phyloP scores from a whole-genome alignment of 306 rosid genomes.

The Chamaecrista fasciculata region DNA sequence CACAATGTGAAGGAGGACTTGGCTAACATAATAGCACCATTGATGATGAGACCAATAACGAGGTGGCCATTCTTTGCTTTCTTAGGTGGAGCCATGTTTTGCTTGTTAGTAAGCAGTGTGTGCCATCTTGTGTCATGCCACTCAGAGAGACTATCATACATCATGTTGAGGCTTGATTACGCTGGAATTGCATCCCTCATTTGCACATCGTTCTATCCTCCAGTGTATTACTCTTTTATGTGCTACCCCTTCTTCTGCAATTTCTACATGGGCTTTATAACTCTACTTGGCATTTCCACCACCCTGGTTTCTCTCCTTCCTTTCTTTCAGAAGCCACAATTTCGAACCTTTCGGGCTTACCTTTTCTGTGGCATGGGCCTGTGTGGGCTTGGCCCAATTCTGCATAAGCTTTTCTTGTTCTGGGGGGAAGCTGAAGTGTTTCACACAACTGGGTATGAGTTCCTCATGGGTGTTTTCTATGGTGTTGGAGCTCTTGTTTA shows the following conservation, averaged over 20 bases:
- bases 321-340: slow-evolving; percentile 77
- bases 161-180: slow-evolving; percentile 93
- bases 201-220: slow-evolving; percentile 91
- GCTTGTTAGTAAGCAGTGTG: slow-evolving; percentile 85
- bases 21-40: slow-evolving; percentile 72
- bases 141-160: slow-evolving; percentile 74
- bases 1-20: slow-evolving; percentile 71
- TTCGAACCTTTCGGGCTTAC: slow-evolving; percentile 69
- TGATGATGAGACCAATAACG: slow-evolving; percentile 79
- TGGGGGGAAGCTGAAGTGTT: slow-evolving; percentile 89
- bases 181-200: slow-evolving; percentile 99
- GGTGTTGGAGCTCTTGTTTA: slow-evolving; percentile 86
- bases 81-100: slow-evolving; percentile 96
- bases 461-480: slow-evolving; percentile 77
- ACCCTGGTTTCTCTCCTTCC: slow-evolving; percentile 77
- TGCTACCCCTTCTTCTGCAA: slow-evolving; percentile 89
- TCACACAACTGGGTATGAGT: slow-evolving; percentile 80
- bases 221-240: slow-evolving; percentile 95
- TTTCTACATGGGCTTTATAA: slow-evolving; percentile 80
- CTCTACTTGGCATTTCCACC: slow-evolving; percentile 70
- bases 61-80: slow-evolving; percentile 95
- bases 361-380: slow-evolving; percentile 90
- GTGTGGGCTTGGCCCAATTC: slow-evolving; percentile 69
- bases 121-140: slow-evolving; percentile 97
- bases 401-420: slow-evolving; percentile 81